Conservation (phyloP, 345 rosid genomes). For the Eucalyptus globulus region DNA sequence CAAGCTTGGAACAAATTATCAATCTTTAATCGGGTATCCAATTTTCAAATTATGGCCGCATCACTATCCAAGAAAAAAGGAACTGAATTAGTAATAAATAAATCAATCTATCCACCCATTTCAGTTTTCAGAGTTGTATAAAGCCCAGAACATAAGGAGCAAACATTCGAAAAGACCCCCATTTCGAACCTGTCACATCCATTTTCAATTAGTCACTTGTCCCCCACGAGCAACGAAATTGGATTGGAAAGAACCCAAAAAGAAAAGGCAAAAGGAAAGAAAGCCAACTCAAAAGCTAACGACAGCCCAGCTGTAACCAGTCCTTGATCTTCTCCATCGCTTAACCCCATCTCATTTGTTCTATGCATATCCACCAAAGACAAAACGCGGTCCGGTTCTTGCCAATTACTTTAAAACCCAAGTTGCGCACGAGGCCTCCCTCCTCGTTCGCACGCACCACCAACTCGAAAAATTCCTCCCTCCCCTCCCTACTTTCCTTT, state of each 20-base stretch:
- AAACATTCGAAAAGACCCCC: neutral
- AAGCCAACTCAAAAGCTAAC: neutral
- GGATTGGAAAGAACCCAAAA: neutral
- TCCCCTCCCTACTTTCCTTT: neutral
- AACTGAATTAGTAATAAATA: neutral
- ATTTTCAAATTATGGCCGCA: neutral
- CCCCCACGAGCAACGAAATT: neutral
- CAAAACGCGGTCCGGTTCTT: neutral
- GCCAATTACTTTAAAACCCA: neutral
- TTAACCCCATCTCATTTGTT: neutral
- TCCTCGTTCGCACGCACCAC: neutral
- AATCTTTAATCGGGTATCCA: fast-evolving
- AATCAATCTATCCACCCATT: fast-evolving
- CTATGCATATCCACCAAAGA: neutral
- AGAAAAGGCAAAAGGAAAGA: neutral
- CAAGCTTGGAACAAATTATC: neutral
- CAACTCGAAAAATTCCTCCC: neutral
- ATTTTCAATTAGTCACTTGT: neutral
- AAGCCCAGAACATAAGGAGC: neutral
- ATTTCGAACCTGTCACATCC: neutral
- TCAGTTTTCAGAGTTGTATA: neutral
- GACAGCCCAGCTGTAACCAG: neutral
- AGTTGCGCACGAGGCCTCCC: neutral
- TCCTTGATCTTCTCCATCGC: neutral
- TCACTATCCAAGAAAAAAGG: neutral